These are phyloP conservation scores for Pisolithus marmoratus DNA, from an alignment of 768 basidiomycete genomes.

Conservation along the genomic window DNA sequence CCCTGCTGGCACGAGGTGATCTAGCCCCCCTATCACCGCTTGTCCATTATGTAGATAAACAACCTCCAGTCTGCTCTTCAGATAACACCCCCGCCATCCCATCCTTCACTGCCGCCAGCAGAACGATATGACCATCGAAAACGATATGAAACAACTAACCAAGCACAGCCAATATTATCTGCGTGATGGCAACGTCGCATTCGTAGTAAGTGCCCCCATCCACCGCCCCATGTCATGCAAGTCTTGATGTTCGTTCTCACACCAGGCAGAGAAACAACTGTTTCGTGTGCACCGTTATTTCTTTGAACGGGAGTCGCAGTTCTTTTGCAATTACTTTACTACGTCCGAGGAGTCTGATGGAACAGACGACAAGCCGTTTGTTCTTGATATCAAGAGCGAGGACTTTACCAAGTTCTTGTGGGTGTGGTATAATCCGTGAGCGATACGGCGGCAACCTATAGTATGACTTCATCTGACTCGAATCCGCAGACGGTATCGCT, in stretches of 20 bases:
- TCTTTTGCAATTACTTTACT: conserved; percentile 25
- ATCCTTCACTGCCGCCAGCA: not conserved
- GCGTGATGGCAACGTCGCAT: conserved; percentile 45
- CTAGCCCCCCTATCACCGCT: no score
- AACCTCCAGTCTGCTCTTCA: no score
- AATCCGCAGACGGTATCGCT: conserved; percentile 43
- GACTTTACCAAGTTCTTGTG: conserved; percentile 47
- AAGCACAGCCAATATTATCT: conserved; percentile 42
- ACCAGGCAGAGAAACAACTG: conserved; percentile 27
- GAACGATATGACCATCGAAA: not conserved
- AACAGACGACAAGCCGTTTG: conserved; percentile 2
- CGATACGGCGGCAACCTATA: not conserved
- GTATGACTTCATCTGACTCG: not conserved
- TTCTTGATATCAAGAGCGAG: conserved; percentile 22
- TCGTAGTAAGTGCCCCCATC: conserved; percentile 39
- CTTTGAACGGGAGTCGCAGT: conserved; percentile 31
- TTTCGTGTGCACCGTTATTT: conserved; percentile 34
- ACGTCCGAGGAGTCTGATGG: conserved; percentile 8
- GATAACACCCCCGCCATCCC: no score
- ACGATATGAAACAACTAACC: conserved; percentile 14
- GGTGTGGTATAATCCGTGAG: conserved; percentile 54
- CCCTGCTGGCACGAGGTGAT: no score
- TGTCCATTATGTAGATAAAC: no score
- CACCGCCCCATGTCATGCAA: not conserved
- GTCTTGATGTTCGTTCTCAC: not conserved